Percentiles rank a stretch among this genome's conserved stretches.
Conservation (phyloP, 306 rosid species). For the Gastrolobium villosum region DNA sequence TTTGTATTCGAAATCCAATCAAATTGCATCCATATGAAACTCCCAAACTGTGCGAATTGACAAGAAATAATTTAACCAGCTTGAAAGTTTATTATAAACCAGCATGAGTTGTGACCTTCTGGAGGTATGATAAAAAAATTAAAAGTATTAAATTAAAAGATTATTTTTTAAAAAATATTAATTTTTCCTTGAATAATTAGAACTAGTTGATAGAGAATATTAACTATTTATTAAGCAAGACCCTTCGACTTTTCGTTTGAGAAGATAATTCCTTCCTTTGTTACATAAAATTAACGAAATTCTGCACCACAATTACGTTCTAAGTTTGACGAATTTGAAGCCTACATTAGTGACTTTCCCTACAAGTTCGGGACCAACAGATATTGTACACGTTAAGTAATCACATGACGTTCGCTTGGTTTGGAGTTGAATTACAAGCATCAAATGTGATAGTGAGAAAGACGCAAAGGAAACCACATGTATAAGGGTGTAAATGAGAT, state of each 20-base stretch:
- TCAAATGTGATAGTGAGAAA: neutral
- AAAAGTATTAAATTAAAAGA: too few species aligned
- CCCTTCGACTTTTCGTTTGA: too few species aligned
- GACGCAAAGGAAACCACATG: neutral
- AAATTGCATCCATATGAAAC: neutral
- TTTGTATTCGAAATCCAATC: neutral
- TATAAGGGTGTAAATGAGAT: neutral
- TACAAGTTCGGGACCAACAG: neutral
- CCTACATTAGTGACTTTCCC: neutral
- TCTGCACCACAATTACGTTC: neutral
- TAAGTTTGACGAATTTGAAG: neutral
- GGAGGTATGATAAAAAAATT: too few species aligned
- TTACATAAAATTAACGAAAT: neutral
- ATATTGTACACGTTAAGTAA: constrained; percentile 4
- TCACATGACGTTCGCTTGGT: neutral
- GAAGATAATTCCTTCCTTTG: neutral
- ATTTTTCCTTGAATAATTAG: too few species aligned
- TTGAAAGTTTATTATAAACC: too few species aligned
- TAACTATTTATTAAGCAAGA: too few species aligned
- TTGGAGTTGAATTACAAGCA: neutral
- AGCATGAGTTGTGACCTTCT: too few species aligned
- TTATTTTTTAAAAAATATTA: too few species aligned
- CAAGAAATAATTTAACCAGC: neutral
- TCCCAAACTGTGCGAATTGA: neutral
- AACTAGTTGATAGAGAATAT: too few species aligned